A percentile compares a stretch with the other conserved stretches of the same genome.
phyloP scores from a whole-genome alignment of 768 basidiomycete genomes.

The Epithele typhae region DNA sequence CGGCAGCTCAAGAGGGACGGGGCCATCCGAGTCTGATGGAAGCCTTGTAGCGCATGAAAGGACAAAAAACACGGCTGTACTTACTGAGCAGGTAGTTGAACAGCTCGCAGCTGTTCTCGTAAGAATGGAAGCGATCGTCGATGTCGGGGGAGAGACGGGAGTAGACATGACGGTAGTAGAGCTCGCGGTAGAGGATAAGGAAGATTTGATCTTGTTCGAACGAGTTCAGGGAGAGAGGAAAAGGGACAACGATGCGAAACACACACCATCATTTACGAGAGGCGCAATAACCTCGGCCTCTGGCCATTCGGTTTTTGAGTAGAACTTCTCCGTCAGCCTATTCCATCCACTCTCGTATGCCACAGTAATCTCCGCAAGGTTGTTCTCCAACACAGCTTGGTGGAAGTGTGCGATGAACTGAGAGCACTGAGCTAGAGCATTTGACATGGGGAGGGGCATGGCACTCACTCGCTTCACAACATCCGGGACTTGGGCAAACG shows the following conservation, averaged over 20 bases:
- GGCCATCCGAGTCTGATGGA: conserved; percentile 80
- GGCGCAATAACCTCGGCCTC: conserved; percentile 95
- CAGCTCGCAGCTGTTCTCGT: conserved; percentile 96
- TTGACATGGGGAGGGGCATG: too few species aligned
- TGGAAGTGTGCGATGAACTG: conserved; percentile 96
- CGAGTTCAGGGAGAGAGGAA: not conserved
- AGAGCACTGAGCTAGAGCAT: not conserved
- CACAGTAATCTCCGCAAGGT: conserved; percentile 83
- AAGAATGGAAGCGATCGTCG: conserved; percentile 97
- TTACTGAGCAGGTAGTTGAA: conserved; percentile 97
- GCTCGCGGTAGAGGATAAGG: conserved; percentile 93
- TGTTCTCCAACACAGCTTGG: conserved; percentile 87
- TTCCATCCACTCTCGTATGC: conserved; percentile 99
- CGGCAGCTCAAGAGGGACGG: conserved; percentile 88
- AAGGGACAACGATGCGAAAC: not conserved
- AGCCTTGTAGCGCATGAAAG: too few species aligned
- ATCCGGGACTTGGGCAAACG: conserved; percentile 81
- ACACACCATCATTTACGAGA: conserved; percentile 85
- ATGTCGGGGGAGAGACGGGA: conserved; percentile 92
- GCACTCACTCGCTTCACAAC: conserved; percentile 77
- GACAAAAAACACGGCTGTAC: too few species aligned
- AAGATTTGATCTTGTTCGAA: conserved; percentile 80
- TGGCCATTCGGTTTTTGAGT: conserved; percentile 93
- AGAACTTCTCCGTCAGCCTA: conserved; percentile 94
- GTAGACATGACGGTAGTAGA: conserved; percentile 95